These are phyloP conservation scores for Ganoderma sp. DNA, from an alignment of 1,284 basidiomycete genomes.

Conservation along the genomic window DNA sequence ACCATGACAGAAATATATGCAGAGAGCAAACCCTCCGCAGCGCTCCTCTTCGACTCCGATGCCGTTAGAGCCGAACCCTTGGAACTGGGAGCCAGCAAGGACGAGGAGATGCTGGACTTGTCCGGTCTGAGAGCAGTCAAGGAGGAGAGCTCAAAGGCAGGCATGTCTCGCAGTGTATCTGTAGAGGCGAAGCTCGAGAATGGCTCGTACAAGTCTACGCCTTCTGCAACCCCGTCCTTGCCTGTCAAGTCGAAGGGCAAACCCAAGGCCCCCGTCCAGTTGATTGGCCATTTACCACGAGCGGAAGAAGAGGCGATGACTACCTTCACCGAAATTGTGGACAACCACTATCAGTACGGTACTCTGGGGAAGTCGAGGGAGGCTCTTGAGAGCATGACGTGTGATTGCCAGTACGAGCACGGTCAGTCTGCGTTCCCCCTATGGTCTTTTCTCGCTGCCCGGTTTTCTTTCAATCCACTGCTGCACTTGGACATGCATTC, in stretches of 20 bases:
- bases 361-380: conserved; percentile 87
- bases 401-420: conserved; percentile 85
- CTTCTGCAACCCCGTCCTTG: conserved; percentile 36
- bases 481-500: not conserved
- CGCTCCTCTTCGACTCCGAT: conserved; percentile 29
- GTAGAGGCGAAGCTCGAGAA: conserved; percentile 31
- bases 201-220: conserved; percentile 30
- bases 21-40: conserved; percentile 18
- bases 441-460: conserved; percentile 12
- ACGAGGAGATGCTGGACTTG: conserved; percentile 26
- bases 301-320: conserved; percentile 77
- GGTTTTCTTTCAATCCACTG: conserved; percentile 2
- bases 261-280: conserved; percentile 52
- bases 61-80: conserved; percentile 26
- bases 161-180: conserved; percentile 37
- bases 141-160: conserved; percentile 36
- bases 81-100: conserved; percentile 23
- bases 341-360: conserved; percentile 89
- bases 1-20: conserved; percentile 29
- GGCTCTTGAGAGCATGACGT: conserved; percentile 90
- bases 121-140: conserved; percentile 21
- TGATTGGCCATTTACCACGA: conserved; percentile 79
- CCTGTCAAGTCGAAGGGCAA: conserved; percentile 40
- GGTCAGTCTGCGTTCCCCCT: conserved; percentile 61
- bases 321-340: conserved; percentile 77